Conservation (phyloP, 2,329 filamentous ascomycete species). For the Phyllosticta citrichinensis region DNA sequence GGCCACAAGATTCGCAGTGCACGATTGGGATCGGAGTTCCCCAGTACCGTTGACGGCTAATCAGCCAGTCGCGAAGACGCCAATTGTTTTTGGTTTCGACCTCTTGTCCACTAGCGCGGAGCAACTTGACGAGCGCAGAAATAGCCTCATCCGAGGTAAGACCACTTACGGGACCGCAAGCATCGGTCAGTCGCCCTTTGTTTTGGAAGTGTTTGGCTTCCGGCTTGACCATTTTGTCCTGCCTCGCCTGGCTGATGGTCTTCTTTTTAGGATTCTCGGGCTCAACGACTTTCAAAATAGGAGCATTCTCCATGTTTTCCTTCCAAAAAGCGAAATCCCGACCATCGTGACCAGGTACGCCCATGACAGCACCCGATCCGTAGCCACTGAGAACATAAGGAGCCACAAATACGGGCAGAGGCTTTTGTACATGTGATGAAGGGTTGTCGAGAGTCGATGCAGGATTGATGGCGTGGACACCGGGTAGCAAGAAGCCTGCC, state of each 20-base stretch:
- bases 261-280: slow-evolving; percentile 3
- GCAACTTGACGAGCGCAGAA: slow-evolving; percentile 45
- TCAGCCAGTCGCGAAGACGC: slow-evolving; percentile 79
- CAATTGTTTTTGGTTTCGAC: slow-evolving; percentile 60
- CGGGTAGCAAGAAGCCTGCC: slow-evolving; percentile 56
- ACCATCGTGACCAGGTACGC: slow-evolving; percentile 74
- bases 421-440: slow-evolving; percentile 42
- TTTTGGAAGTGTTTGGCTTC: slow-evolving; percentile 47
- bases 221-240: slow-evolving; percentile 15
- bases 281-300: slow-evolving; percentile 37
- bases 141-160: slow-evolving; percentile 54
- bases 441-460: slow-evolving; percentile 45
- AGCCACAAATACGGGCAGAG: slow-evolving; percentile 68
- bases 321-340: slow-evolving; percentile 75
- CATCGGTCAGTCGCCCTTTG: slow-evolving; percentile 57
- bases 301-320: slow-evolving; percentile 51
- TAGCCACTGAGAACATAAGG: slow-evolving; percentile 81
- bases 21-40: slow-evolving; percentile 82
- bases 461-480: slow-evolving; percentile 22
- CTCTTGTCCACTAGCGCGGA: slow-evolving; percentile 23
- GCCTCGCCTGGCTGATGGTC: slow-evolving; percentile 14
- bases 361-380: slow-evolving; percentile 83
- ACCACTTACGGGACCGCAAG: slow-evolving; percentile 56
- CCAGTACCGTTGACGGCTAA: slow-evolving; percentile 90
- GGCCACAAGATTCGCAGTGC: slow-evolving; percentile 66